Evolutionary conservation across 495 filamentous ascomycete genomes (phyloP), one percentile per base, ranked within the genome.

Genomic region (Penicillium desertorum): DNA sequence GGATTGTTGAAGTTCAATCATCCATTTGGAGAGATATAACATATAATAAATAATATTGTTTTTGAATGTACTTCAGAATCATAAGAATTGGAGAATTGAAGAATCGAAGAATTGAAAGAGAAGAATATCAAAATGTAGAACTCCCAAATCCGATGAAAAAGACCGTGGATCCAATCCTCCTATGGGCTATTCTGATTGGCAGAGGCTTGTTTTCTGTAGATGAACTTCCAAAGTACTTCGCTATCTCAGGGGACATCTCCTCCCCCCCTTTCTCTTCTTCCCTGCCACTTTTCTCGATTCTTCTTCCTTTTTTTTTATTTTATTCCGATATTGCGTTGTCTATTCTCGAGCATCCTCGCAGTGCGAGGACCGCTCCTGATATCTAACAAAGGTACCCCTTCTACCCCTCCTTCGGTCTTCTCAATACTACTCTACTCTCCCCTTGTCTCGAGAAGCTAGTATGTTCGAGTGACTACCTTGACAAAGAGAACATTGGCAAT

Each of bases 1-100:
- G 90, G 90, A 47, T 68, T 98, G 63, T 76, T 98, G 64, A 98
- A 98, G 76, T 98, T 98, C 64, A 98, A 98, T 69, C 88, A 96
- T 76, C 92, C 95, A 3, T 97, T 98, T 77, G 94, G 94, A 0
- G 91, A 96, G 66, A 54, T 79, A 87, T 59, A 34, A 45, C 23
- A 3, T 45, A 55, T 30, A 34, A 17, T 37, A 36, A 22, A 23
- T 52, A 37, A 29, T 29, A 29, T 29, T 25, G 23, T 25, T 25
- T 29, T 29, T 29, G 6, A 29, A 9, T 29, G 7, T 23, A 23
- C 3, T 25, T 25, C 5, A 25, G 23, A 25, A 25, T 25, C 5
- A 25, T 4, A 25, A 25, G 5, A 25, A 25, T 25, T 0, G 5
- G 5, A 25, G 23, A 25, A 25, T 25, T 5, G 23, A 25, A 25